Percentiles rank a stretch among this genome's conserved stretches.
phyloP scores from a whole-genome alignment of 495 filamentous ascomycete genomes.

The Staphylotrichum tortipilum region DNA sequence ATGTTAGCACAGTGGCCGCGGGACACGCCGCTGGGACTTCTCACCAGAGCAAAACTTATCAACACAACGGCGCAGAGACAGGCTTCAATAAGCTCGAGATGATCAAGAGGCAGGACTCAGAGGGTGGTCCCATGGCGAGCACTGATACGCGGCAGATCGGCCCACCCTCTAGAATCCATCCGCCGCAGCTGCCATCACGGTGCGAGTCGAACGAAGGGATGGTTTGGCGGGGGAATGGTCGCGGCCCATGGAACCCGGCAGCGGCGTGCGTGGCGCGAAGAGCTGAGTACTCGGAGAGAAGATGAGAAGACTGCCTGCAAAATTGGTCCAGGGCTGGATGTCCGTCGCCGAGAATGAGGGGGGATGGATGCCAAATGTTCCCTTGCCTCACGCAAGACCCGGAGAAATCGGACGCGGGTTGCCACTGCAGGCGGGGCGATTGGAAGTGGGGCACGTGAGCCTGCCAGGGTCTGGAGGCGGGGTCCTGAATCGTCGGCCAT shows the following conservation, averaged over 20 bases:
- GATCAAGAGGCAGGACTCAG: conserved; percentile 22
- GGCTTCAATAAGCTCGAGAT: conserved; percentile 7
- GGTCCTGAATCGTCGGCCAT: no score
- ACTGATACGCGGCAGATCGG: conserved; percentile 27
- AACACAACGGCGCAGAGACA: background rate
- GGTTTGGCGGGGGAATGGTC: conserved; percentile 5
- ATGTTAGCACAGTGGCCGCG: background rate
- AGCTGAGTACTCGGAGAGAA: background rate
- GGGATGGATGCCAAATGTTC: no score
- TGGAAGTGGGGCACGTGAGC: conserved; percentile 18
- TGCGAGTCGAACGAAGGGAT: conserved; percentile 11
- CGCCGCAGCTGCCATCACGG: conserved; percentile 36
- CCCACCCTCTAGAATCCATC: conserved; percentile 46
- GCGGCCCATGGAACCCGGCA: conserved; percentile 13
- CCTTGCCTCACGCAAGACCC: no score
- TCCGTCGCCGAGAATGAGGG: conserved; percentile 13
- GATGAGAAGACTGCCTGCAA: background rate
- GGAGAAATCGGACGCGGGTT: no score
- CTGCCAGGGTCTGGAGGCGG: no score
- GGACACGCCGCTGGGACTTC: background rate
- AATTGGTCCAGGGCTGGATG: background rate
- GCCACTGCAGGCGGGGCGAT: conserved; percentile 11
- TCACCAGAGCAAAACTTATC: background rate
- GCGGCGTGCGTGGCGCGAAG: background rate
- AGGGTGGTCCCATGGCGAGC: conserved; percentile 47